Evolutionary conservation across 2,329 filamentous ascomycete genomes (phyloP), one percentile per base, ranked within the genome.

Genomic region (Stromatinia cepivora): DNA sequence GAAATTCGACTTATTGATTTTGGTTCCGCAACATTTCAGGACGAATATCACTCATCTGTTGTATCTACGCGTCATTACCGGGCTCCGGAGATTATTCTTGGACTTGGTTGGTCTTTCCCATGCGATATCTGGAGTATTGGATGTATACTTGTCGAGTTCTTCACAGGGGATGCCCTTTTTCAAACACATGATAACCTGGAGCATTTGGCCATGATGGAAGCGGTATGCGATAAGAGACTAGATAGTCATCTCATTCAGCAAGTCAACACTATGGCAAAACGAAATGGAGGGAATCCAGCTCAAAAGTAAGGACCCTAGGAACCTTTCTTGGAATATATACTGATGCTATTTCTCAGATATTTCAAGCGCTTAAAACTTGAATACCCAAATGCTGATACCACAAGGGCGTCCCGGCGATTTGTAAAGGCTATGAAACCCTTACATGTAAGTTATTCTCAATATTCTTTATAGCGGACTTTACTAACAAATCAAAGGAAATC

Each of bases 51-150:
- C 75, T 90, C 88, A 0, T 90, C 88, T 0, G 88, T 91, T 4
- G 89, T 91, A 36, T 90, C 87, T 1, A 91, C 89, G 5, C 83
- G 89, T 5, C 89, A 91, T 75, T 91, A 91, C 74, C 84, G 89
- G 57, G 89, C 89, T 0, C 89, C 89, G 0, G 89, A 91, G 74
- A 91, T 91, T 71, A 91, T 91, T 59, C 82, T 91, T 28, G 88
- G 88, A 0, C 82, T 91, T 1, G 89, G 89, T 28, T 91, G 89
- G 89, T 90, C 88, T 5, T 91, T 86, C 72, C 88, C 88, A 2
- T 91, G 89, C 71, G 89, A 91, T 75, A 90, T 91, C 42, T 91
- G 89, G 89, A 91, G 89, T 77, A 91, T 91, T 45, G 89, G 89
- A 4, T 91, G 89, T 73, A 91, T 91, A 71, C 81, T 91, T 20